Evolutionary conservation across 2,329 filamentous ascomycete genomes (phyloP), one percentile per base, ranked within the genome.

Genomic region (Talaromyces rugulosus): DNA sequence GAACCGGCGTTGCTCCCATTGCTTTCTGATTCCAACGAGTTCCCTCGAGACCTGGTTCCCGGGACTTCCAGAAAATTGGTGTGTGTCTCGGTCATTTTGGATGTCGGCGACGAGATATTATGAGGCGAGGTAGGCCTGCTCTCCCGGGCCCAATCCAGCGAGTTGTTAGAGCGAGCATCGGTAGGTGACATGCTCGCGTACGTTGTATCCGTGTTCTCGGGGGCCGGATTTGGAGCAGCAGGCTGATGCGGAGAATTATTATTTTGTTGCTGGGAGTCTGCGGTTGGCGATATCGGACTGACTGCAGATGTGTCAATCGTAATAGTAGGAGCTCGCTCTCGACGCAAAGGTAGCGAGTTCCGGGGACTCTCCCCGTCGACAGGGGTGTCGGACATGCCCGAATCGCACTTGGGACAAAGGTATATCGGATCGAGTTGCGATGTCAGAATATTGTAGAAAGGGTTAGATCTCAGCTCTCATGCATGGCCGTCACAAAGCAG

Each of bases 81-180:
- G 59, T 81, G 75, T n/a, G 75, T 83, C 34, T 85, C 83, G 34
- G 78, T 78, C 67, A 78, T 78, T 66, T 81, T 82, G 23, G 80
- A 75, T 11, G 82, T 81, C 2, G 87, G 86, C 11, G 87, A 88
- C 0, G 86, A 89, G 47, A 89, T 76, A 75, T 89, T 89, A 71
- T 89, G 87, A 5, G 87, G 85, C 47, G 87, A 89, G 2, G 83
- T 87, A 11, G 87, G 87, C 67, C 86, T 78, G 68, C 84, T 87
- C 53, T 85, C 85, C 61, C 68, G 70, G 28, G 80, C 79, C 66
- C 80, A 84, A 44, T 89, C 86, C 61, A 87, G 87, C 14, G 85
- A 87, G 57, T 75, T 79, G 58, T 82, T 79, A 18, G 79, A 78
- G 61, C 82, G 81, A 53, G 82, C 71, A 66, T 88, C 85, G 1